phyloP scores from a whole-genome alignment of 2,329 filamentous ascomycete species.

The Cercospora nicotianae region DNA sequence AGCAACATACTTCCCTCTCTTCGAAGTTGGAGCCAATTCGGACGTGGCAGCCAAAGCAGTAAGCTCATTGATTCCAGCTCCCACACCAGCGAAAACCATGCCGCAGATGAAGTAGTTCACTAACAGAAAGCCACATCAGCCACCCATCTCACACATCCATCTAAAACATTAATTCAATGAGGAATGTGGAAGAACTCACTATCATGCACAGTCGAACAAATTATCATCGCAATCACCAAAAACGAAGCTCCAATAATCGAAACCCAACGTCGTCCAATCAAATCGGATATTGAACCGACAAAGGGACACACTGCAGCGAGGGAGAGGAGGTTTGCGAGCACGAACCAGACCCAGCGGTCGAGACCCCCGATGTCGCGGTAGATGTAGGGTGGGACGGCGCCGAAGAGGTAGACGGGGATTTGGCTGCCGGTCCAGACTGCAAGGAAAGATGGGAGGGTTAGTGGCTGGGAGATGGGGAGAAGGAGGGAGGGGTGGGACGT shows the following conservation, averaged over 20 bases:
- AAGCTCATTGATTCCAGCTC: constrained; percentile 67
- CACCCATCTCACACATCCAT: too few relatives aligned
- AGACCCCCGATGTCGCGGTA: constrained; percentile 27
- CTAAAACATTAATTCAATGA: too few relatives aligned
- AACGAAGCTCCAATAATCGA: constrained; percentile 56
- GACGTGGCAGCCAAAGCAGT: constrained; percentile 67
- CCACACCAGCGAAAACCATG: constrained; percentile 62
- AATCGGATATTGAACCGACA: constrained; percentile 64
- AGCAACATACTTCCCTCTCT: constrained; percentile 64
- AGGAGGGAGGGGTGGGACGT: background rate
- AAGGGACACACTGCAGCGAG: constrained; percentile 61
- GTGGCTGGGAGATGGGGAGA: background rate
- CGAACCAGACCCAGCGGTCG: constrained; percentile 45
- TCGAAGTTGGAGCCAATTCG: constrained; percentile 64
- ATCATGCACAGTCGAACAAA: constrained; percentile 56
- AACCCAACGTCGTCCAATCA: constrained; percentile 62
- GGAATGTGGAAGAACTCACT: too few relatives aligned
- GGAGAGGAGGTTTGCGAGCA: constrained; percentile 55
- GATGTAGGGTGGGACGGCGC: constrained; percentile 34
- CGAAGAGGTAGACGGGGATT: constrained; percentile 55
- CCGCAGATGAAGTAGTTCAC: constrained; percentile 57
- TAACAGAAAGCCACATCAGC: background rate
- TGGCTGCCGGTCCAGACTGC: constrained; percentile 60
- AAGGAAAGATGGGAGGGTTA: background rate
- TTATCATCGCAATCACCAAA: constrained; percentile 60